Conservation (phyloP, 2,329 filamentous ascomycete genomes). For the Diaporthe capsici region DNA sequence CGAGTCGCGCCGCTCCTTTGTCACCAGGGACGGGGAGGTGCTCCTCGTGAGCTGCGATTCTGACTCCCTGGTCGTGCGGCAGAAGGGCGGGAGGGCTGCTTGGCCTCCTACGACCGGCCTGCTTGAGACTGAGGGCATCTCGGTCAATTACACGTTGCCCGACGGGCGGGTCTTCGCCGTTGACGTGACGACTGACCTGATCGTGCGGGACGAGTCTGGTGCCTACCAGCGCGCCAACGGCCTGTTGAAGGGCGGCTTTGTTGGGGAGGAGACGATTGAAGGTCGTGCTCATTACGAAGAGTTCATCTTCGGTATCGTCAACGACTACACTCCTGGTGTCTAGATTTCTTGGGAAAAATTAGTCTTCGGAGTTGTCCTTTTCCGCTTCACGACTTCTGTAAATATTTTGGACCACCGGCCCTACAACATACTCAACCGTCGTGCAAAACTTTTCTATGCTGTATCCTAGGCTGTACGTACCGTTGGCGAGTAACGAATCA, state of each 20-base stretch:
- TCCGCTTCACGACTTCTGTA: too few relatives aligned
- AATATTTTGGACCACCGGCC: too few relatives aligned
- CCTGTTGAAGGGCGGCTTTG: neutral
- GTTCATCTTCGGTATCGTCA: neutral
- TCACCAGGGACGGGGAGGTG: neutral
- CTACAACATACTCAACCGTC: too few relatives aligned
- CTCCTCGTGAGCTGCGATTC: neutral
- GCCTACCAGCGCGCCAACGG: neutral
- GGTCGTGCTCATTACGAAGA: neutral
- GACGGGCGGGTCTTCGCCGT: neutral
- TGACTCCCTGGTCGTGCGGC: neutral
- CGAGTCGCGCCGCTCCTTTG: slow-evolving; percentile 40
- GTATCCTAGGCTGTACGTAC: too few relatives aligned
- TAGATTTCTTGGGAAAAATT: neutral
- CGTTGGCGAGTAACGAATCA: too few relatives aligned
- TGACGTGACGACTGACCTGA: neutral
- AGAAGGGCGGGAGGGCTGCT: neutral
- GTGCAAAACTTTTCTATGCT: too few relatives aligned
- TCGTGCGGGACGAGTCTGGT: neutral
- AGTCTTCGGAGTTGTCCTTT: neutral
- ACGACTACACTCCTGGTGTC: neutral
- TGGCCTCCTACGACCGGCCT: slow-evolving; percentile 1
- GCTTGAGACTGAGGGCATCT: neutral
- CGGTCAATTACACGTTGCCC: neutral
- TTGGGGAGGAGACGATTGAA: neutral